Evolutionary conservation across 192 early-diverging fungal species (phyloP).

Genomic region (Polychytrium aggregatum): DNA sequence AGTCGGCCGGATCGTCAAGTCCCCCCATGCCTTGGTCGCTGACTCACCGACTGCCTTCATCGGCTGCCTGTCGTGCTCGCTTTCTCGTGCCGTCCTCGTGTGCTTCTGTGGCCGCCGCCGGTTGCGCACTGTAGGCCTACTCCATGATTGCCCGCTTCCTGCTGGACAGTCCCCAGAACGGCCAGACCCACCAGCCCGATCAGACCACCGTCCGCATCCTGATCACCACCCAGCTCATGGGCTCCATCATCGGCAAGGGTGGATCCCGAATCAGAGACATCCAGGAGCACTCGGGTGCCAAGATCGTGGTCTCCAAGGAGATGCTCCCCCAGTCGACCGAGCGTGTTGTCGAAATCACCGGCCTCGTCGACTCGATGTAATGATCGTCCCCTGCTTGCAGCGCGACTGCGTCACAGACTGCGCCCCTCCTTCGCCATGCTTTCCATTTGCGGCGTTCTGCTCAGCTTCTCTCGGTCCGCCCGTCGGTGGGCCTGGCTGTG

Average conservation of each 20-base stretch:
- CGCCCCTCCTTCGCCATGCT: too few relatives aligned
- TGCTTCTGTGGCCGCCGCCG: too few relatives aligned
- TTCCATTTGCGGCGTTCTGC: too few relatives aligned
- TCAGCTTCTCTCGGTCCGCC: too few relatives aligned
- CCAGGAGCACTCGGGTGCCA: constrained; percentile 74
- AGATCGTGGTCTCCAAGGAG: constrained; percentile 83
- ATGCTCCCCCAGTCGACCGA: constrained; percentile 94
- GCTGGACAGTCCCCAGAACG: constrained; percentile 52
- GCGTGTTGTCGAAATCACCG: constrained; percentile 80
- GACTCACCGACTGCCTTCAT: too few relatives aligned
- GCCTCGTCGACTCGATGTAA: constrained; percentile 70
- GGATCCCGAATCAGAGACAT: constrained; percentile 50
- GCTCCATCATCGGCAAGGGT: constrained; percentile 87
- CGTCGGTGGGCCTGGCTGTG: too few relatives aligned
- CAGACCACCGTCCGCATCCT: constrained; percentile 28
- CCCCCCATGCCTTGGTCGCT: too few relatives aligned
- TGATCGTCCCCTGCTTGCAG: too few relatives aligned
- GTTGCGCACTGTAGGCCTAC: constrained; percentile 51
- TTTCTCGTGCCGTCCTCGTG: too few relatives aligned
- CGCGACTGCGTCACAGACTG: too few relatives aligned
- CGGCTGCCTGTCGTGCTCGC: too few relatives aligned
- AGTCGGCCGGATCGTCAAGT: too few relatives aligned
- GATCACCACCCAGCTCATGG: constrained; percentile 81
- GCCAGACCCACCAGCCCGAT: constrained; percentile 60
- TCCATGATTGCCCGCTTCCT: constrained; percentile 47